phyloP scores from a whole-genome alignment of 768 basidiomycete genomes.

The Russula brevipes region DNA sequence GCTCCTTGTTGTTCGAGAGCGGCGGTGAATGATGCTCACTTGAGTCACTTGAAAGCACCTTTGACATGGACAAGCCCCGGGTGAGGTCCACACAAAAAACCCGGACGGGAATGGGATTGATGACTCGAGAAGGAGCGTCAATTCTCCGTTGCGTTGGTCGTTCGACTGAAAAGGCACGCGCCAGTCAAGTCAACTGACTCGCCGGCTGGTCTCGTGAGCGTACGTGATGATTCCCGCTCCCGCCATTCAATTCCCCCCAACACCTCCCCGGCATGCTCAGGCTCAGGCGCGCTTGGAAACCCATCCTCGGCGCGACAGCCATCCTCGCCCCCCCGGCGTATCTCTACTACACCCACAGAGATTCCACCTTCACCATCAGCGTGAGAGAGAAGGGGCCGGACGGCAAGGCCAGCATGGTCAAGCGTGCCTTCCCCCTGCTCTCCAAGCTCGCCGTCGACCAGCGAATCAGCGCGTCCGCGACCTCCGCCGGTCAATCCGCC shows the following conservation, averaged over 20 bases:
- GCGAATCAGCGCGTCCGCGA: constrained; percentile 53
- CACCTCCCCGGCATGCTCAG: constrained; percentile 45
- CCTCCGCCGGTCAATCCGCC: constrained; percentile 40
- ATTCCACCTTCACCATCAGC: constrained; percentile 49
- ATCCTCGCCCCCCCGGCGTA: constrained; percentile 56
- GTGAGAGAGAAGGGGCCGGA: constrained; percentile 52
- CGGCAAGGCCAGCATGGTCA: constrained; percentile 54
- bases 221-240: too few relatives aligned
- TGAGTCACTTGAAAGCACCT: constrained; percentile 13
- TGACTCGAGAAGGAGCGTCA: not conserved
- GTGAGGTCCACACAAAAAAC: not conserved
- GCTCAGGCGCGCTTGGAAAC: constrained; percentile 64
- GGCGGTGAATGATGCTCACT: constrained; percentile 22
- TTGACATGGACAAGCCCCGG: not conserved
- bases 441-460: constrained; percentile 51
- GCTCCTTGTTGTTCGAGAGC: constrained; percentile 19
- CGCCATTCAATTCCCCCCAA: not conserved
- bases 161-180: not conserved
- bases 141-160: not conserved
- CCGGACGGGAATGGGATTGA: not conserved
- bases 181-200: not conserved
- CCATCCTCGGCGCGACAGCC: constrained; percentile 50
- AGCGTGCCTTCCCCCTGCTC: constrained; percentile 50
- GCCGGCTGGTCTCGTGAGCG: too few relatives aligned
- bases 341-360: constrained; percentile 44